Conservation (phyloP, 768 basidiomycete species). For the Exidia glandulosa region DNA sequence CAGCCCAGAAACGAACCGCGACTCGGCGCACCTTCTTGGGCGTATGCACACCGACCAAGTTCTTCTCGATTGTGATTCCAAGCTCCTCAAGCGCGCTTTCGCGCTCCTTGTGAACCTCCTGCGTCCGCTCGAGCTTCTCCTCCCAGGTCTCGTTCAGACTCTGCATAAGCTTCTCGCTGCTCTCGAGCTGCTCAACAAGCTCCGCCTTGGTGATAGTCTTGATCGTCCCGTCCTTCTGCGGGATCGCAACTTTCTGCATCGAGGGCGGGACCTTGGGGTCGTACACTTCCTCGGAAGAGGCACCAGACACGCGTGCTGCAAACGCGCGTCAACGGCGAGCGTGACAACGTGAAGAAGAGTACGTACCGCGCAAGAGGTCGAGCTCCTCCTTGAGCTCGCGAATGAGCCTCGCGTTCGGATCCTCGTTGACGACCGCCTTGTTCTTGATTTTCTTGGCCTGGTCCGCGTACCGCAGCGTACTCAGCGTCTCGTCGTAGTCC, state of each 20-base stretch:
- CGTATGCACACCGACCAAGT: slow-evolving; percentile 91
- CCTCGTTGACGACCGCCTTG: slow-evolving; percentile 98
- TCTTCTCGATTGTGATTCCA: slow-evolving; percentile 96
- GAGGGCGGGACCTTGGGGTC: slow-evolving; percentile 86
- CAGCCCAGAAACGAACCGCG: background rate
- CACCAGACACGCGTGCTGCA: slow-evolving; percentile 62
- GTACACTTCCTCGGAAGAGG: slow-evolving; percentile 60
- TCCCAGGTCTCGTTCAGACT: slow-evolving; percentile 94
- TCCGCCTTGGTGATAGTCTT: slow-evolving; percentile 96
- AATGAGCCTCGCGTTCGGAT: slow-evolving; percentile 98
- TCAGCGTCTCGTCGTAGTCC: slow-evolving; percentile 95
- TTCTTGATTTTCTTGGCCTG: slow-evolving; percentile 99
- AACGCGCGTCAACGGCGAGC: too few relatives aligned
- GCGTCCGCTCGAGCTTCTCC: slow-evolving; percentile 81
- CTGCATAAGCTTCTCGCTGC: slow-evolving; percentile 92
- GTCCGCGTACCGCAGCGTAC: slow-evolving; percentile 95
- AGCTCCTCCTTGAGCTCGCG: slow-evolving; percentile 98
- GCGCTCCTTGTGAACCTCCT: slow-evolving; percentile 91
- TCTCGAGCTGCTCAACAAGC: slow-evolving; percentile 92
- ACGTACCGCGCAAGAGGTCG: slow-evolving; percentile 72
- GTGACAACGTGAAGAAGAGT: slow-evolving; percentile 8
- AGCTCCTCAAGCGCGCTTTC: slow-evolving; percentile 96
- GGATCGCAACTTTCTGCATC: slow-evolving; percentile 90
- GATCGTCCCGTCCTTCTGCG: slow-evolving; percentile 84
- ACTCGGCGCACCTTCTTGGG: slow-evolving; percentile 66